Base-by-base conservation (phyloP, 192 early-diverging fungal genomes). In the Coemansia sp. region DNA sequence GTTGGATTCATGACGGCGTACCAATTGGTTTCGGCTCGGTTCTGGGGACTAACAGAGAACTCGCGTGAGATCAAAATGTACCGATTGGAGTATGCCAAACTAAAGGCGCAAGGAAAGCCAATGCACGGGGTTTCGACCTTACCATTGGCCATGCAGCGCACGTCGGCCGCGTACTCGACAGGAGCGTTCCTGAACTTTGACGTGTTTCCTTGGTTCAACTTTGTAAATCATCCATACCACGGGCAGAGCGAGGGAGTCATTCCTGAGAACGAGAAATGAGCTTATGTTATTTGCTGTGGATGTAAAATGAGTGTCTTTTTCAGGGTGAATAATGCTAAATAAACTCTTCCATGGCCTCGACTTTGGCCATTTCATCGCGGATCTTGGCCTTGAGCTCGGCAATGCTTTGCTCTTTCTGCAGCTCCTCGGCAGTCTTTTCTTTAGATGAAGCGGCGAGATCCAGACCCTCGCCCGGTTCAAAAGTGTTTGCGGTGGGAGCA, bases 41-140 rank as follows among this genome's bases (percentile, higher is more conserved):
- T 98, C 81, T 93, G 87, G 87, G 95, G 95, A 25, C 87, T 86
- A 79, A 72, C 67, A 19, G 95, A 98, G 70, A 98, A 98, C 70
- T 70, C 69, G 34, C 74, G 81, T 34, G 95, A 98, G 71, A 84
- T 83, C 27, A 80, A 71, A 47, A 84, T 69, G 75, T 83, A 88
- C 73, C 73, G 70, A 19, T 58, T 53, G 18, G 89, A 90, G 75
- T 83, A 87, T 72, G 53, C 46, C 19, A 76, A 81, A 35, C 73
- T 81, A 15, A 65, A 82, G 56, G 81, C 78, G 36, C 71, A 82
- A 59, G 89, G 89, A 33, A 85, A 87, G 56, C 59, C 86, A 21
- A 71, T 88, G 55, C 82, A 89, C 55, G 87, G 86, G 14, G 66
- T 65, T 3, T 80, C 80, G 17, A 56, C 64, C 18, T 58, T 89